phyloP scores from a whole-genome alignment of 1,284 basidiomycete genomes.

The Microbotryum lychnidis-dioicae region DNA sequence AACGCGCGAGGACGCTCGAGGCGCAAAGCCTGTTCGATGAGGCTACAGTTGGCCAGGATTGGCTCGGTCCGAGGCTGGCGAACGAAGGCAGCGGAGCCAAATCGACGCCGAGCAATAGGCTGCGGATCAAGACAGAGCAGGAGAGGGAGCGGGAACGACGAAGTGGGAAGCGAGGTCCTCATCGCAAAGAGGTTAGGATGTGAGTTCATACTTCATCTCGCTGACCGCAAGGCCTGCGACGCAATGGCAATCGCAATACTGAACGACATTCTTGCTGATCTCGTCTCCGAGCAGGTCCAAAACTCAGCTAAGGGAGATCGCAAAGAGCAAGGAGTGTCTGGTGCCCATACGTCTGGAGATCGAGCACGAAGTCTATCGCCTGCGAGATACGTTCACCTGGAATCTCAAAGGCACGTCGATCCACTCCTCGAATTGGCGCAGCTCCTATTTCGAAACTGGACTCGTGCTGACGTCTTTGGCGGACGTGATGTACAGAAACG shows the following conservation, averaged over 20 bases:
- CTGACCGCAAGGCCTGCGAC: slow-evolving; percentile 3
- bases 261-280: slow-evolving; percentile 6
- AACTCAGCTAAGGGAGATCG: slow-evolving; percentile 52
- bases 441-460: slow-evolving; percentile 3
- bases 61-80: slow-evolving; percentile 23
- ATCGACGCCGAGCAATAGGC: slow-evolving; percentile 2
- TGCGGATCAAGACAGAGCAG: slow-evolving; percentile 18
- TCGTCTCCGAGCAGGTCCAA: slow-evolving; percentile 49
- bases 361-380: slow-evolving; percentile 78
- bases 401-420: slow-evolving; percentile 68
- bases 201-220: slow-evolving; percentile 35
- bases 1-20: slow-evolving; percentile 34
- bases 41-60: slow-evolving; percentile 27
- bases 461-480: neutral
- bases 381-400: slow-evolving; percentile 97
- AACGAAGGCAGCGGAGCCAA: neutral
- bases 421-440: neutral
- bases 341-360: slow-evolving; percentile 92
- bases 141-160: slow-evolving; percentile 23
- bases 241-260: too few species aligned
- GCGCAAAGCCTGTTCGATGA: slow-evolving; percentile 21
- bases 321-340: slow-evolving; percentile 62
- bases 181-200: slow-evolving; percentile 41
- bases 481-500: slow-evolving; percentile 53
- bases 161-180: slow-evolving; percentile 28